Conservation (phyloP, 352 stramenopile species). For the Plasmopara muralis region DNA sequence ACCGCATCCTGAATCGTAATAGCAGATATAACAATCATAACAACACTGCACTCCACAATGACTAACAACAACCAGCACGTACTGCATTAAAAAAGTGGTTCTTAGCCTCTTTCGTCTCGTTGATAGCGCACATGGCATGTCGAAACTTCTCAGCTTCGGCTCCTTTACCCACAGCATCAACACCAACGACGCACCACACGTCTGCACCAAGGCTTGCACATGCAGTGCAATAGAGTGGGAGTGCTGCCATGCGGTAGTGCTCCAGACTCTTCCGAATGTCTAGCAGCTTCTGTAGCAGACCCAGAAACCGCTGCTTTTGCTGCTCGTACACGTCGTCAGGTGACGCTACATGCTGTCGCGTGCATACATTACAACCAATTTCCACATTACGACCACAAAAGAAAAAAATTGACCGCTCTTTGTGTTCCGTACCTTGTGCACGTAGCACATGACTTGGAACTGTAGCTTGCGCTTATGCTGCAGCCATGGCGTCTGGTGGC, state of each 20-base stretch:
- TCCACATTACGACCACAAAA: background rate
- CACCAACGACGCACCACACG: conserved; percentile 70
- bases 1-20: too few relatives aligned
- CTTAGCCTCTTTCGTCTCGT: conserved; percentile 69
- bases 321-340: conserved; percentile 46
- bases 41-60: too few relatives aligned
- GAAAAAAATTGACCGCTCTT: too few relatives aligned
- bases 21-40: too few relatives aligned
- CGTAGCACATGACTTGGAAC: too few relatives aligned
- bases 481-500: too few relatives aligned
- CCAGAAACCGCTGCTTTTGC: conserved; percentile 50
- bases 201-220: conserved; percentile 59
- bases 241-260: conserved; percentile 49
- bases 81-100: conserved; percentile 43
- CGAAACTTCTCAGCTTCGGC: conserved; percentile 66
- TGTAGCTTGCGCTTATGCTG: too few relatives aligned
- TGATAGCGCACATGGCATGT: conserved; percentile 67
- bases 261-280: conserved; percentile 68
- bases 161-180: conserved; percentile 51
- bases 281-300: conserved; percentile 58
- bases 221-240: conserved; percentile 36
- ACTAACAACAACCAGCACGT: too few relatives aligned
- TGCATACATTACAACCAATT: background rate
- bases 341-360: conserved; percentile 33
- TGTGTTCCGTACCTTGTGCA: too few relatives aligned